phyloP scores from a whole-genome alignment of 495 filamentous ascomycete species.

The Penicillium salamii region DNA sequence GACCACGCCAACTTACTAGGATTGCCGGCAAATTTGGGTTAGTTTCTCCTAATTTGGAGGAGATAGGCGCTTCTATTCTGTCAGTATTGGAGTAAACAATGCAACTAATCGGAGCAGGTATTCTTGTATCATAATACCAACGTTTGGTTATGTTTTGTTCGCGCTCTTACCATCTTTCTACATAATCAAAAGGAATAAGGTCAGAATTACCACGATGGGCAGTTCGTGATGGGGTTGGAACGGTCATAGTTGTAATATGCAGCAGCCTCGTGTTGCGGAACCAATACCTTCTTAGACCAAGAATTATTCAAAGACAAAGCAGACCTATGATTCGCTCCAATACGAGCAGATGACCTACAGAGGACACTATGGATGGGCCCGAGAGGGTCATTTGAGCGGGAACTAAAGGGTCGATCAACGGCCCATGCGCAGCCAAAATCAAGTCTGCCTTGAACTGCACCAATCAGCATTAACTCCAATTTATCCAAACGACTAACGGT shows the following conservation, averaged over 20 bases:
- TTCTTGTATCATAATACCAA: no score
- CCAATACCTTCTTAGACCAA: conserved; percentile 3
- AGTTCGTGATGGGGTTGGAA: conserved; percentile 5
- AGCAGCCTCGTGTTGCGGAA: conserved; percentile 13
- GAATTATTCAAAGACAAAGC: background rate
- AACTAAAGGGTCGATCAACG: conserved; percentile 33
- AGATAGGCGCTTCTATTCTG: background rate
- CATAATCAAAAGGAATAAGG: no score
- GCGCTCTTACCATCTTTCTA: no score
- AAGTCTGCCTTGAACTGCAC: background rate
- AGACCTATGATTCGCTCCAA: background rate
- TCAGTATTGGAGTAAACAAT: no score
- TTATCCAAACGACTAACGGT: conserved; percentile 12
- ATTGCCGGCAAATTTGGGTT: conserved; percentile 12
- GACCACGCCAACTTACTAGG: conserved; percentile 20
- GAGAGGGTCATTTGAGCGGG: conserved; percentile 34
- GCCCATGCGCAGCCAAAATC: conserved; percentile 29
- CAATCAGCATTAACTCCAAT: conserved; percentile 10
- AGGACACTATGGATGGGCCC: background rate
- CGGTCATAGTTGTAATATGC: conserved; percentile 20
- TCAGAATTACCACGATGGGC: background rate
- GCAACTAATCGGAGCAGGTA: no score
- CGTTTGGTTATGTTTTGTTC: no score
- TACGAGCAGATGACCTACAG: conserved; percentile 33
- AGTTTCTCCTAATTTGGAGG: background rate